These are phyloP conservation scores for Zea mays DNA, from an alignment of 176 grass and related monocot genomes.

Conservation along the genomic window DNA sequence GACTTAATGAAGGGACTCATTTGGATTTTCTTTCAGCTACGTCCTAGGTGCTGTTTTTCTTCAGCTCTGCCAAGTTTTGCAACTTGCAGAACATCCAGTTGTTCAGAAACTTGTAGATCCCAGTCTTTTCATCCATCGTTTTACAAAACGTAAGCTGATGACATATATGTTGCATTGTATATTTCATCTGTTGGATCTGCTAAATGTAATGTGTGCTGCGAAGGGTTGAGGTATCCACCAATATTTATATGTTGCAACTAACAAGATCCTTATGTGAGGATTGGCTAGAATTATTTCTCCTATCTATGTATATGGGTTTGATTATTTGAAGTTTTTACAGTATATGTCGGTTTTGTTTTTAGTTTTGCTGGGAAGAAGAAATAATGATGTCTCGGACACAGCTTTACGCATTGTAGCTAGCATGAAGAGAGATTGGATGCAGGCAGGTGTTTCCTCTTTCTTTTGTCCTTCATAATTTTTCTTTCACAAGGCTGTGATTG, in stretches of 20 bases:
- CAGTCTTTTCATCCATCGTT: conserved; percentile 95
- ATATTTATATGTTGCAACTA: neutral
- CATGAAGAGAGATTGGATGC: conserved; percentile 96
- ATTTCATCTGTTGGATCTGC: conserved; percentile 7
- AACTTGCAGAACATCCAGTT: conserved; percentile 70
- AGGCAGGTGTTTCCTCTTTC: conserved; percentile 46
- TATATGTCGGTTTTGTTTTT: conserved; percentile 30
- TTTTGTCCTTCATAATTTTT: conserved; percentile 29
- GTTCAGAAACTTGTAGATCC: conserved; percentile 88
- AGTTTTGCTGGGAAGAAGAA: conserved; percentile 68
- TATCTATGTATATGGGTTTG: neutral
- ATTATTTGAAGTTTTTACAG: neutral
- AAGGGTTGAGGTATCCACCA: neutral
- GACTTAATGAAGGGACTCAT: conserved; percentile 28
- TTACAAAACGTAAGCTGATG: conserved; percentile 78
- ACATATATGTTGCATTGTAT: conserved; percentile 16
- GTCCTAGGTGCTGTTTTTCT: conserved; percentile 92
- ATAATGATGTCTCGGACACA: conserved; percentile 62
- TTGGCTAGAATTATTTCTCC: neutral
- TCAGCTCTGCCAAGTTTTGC: conserved; percentile 79
- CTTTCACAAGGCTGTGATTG: conserved; percentile 17
- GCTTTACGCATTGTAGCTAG: conserved; percentile 80
- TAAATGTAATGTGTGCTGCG: neutral
- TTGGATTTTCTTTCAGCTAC: conserved; percentile 70
- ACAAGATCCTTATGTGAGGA: neutral